A percentile compares a stretch with the other conserved stretches of the same genome.
Evolutionary conservation across 495 filamentous ascomycete species (phyloP).

Genomic region (Penicillium bialowiezense): DNA sequence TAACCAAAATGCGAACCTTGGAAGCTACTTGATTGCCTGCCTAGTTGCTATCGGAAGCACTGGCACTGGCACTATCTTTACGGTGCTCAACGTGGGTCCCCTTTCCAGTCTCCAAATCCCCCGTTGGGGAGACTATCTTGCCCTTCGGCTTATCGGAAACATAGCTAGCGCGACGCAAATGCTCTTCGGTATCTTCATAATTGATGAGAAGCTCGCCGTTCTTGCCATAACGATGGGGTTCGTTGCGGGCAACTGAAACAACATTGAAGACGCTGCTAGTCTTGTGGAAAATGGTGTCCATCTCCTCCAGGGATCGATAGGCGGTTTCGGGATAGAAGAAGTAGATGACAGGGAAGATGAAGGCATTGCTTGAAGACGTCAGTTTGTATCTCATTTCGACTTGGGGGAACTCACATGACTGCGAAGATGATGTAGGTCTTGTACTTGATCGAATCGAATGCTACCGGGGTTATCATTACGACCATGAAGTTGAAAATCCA

Average conservation of each 20-base stretch:
- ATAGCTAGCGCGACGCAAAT: constrained; percentile 30
- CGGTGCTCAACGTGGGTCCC: constrained; percentile 19
- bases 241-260: constrained; percentile 54
- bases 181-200: constrained; percentile 53
- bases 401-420: constrained; percentile 49
- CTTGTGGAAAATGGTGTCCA: constrained; percentile 70
- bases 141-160: constrained; percentile 26
- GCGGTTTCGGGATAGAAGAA: constrained; percentile 79
- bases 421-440: constrained; percentile 79
- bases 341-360: constrained; percentile 66
- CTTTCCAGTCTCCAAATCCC: constrained; percentile 27
- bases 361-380: constrained; percentile 51
- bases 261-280: constrained; percentile 49
- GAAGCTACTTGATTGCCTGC: too few relatives aligned
- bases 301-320: constrained; percentile 69
- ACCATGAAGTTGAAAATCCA: constrained; percentile 56
- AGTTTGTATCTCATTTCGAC: not conserved
- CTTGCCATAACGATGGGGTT: constrained; percentile 65
- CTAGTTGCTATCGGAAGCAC: constrained; percentile 13
- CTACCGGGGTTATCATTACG: constrained; percentile 69
- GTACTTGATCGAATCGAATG: constrained; percentile 65
- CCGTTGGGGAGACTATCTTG: constrained; percentile 6
- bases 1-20: too few relatives aligned
- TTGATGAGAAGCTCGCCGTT: constrained; percentile 62
- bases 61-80: constrained; percentile 3